A percentile compares a stretch with the other conserved stretches of the same genome.
Evolutionary conservation across 305 asterid species (phyloP).

Genomic region (Stenogyne calaminthoides): DNA sequence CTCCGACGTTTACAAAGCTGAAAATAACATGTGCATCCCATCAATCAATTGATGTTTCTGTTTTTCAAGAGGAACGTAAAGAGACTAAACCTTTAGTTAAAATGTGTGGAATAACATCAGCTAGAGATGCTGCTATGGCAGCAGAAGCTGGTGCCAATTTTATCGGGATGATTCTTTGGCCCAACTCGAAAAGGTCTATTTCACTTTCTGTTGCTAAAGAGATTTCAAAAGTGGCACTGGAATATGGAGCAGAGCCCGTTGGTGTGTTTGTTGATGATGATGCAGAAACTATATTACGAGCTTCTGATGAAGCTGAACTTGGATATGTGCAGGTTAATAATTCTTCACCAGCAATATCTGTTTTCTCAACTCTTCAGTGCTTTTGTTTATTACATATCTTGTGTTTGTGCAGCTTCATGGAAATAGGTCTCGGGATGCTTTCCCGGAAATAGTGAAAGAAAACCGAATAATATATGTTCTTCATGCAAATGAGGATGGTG

Average conservation of each 20-base stretch:
- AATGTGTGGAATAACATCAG: conserved; percentile 92
- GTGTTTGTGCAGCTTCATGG: conserved; percentile 80
- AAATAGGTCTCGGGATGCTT: conserved; percentile 74
- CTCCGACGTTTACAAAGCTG: conserved; percentile 30
- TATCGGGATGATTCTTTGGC: conserved; percentile 96
- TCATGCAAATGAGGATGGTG: conserved; percentile 77
- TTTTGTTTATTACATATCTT: conserved; percentile 21
- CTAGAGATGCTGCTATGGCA: conserved; percentile 88
- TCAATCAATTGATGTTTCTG: conserved; percentile 35
- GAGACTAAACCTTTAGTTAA: conserved; percentile 67
- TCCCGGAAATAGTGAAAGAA: conserved; percentile 53
- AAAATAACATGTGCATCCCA: conserved; percentile 37
- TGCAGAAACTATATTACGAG: conserved; percentile 69
- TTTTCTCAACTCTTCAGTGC: conserved; percentile 15
- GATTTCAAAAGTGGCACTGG: conserved; percentile 72
- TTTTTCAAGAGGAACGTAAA: conserved; percentile 33
- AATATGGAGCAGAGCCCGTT: conserved; percentile 82
- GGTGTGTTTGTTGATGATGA: conserved; percentile 95
- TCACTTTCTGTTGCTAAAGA: conserved; percentile 80
- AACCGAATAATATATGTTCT: conserved; percentile 72
- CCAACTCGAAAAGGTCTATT: conserved; percentile 85
- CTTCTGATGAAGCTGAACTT: conserved; percentile 72
- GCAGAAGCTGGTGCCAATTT: conserved; percentile 95
- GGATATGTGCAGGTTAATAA: conserved; percentile 81
- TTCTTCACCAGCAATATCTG: conserved; percentile 14